Base-by-base conservation (phyloP, 2,329 filamentous ascomycete species). In the Colletotrichum acutatum region DNA sequence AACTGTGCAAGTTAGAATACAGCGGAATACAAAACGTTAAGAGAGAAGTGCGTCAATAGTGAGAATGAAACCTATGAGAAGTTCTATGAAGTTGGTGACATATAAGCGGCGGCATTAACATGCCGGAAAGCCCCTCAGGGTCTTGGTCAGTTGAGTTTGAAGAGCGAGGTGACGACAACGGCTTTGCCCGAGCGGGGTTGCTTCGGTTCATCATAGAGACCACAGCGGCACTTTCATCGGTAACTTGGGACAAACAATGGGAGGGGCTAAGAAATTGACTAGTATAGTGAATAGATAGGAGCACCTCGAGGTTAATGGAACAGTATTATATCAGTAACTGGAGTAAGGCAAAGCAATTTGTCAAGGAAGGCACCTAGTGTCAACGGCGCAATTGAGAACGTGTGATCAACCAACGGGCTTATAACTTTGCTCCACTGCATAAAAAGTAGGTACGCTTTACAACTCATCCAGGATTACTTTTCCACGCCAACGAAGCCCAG, bases 81-180 rank as follows among this genome's bases (percentile, higher is more conserved):
- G 14, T 3, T 49, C 9, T 12, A 49, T 60, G 37, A 34, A 28
- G 26, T 66, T 49, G 59, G 54, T 34, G 26, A 49, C 34, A 49
- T 66, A 26, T 59, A 24, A 68, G 57, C 65, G 57, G 57, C 65
- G 57, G 65, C 57, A 62, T 53, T 62, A 22, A 26, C 60, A 61
- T 30, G 28, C 65, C 56, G 26, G 34, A 28, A 62, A 9, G 34
- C 62, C 22, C 30, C 28, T 22, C 14, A n/a, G 57, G 8, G 24
- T 24, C 19, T 24, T 22, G n/a, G 42, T 26, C 30, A 24, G 46
- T 30, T 37, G 52, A 34, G 57, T 67, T 59, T 67, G 24, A 53
- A 49, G 42, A 19, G 42, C 28, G 28, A 37, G 24, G 54, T 66
- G 54, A 66, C 64, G 56, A 59, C 32, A 37, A 24, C 22, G 26